A percentile compares a stretch with the other conserved stretches of the same genome.
Conservation (phyloP, 148 eudicot genomes). For the Vaccinium macrocarpon region DNA sequence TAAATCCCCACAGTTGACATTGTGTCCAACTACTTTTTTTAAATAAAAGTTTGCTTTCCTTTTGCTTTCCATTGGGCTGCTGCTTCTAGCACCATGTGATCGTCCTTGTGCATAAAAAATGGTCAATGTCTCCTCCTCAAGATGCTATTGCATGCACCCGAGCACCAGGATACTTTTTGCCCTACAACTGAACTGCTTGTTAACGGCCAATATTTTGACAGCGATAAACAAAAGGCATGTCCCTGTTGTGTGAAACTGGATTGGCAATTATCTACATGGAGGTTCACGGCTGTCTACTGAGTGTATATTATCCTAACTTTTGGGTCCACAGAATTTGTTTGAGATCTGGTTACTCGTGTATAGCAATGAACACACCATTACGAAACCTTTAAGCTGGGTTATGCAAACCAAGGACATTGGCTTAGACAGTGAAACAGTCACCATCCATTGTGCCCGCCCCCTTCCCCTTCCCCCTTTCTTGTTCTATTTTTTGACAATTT, state of each 20-base stretch:
- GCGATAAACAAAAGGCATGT: not conserved
- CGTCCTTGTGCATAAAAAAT: not conserved
- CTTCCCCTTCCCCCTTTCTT: not conserved
- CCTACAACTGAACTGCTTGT: not conserved
- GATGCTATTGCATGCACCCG: not conserved
- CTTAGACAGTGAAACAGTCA: not conserved
- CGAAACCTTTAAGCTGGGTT: not conserved
- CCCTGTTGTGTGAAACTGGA: not conserved
- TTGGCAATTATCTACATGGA: not conserved
- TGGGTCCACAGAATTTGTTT: not conserved
- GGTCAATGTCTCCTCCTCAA: not conserved
- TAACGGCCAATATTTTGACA: not conserved
- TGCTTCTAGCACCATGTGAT: not conserved
- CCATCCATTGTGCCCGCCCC: no score
- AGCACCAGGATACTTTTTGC: not conserved
- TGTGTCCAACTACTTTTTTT: not conserved
- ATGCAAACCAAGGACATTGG: not conserved
- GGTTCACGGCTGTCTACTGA: not conserved
- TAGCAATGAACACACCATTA: not conserved
- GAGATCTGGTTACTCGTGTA: not conserved
- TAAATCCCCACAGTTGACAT: conserved; percentile 1
- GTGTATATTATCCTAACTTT: not conserved
- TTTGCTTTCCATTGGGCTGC: not conserved
- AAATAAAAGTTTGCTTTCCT: not conserved
- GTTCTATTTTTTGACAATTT: not conserved